Evolutionary conservation across 1,284 basidiomycete genomes (phyloP), one percentile per base, ranked within the genome.

Genomic region (Rhodotorula sp.): DNA sequence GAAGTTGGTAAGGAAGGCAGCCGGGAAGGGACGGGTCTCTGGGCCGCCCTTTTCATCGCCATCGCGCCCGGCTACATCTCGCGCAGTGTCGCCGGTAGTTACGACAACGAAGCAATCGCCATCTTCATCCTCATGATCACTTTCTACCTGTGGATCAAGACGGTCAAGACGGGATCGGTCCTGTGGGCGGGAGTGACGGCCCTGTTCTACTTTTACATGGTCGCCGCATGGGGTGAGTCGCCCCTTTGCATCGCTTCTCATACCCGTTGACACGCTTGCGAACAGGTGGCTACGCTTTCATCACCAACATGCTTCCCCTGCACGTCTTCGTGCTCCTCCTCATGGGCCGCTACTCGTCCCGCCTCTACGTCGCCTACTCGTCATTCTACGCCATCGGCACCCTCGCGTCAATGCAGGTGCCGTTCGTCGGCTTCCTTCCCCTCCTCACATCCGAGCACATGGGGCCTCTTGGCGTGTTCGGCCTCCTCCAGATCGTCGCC

Each of bases 101-200:
- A 99, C 83, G 96, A 99, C 83, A 99, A 99, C 79, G 96, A 99
- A 83, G 96, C 96, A 53, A 99, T 99, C 77, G 96, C 96, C 75
- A 99, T 99, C 81, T 99, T 99, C 85, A 86, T 99, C 72, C 90
- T 99, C 79, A 98, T 99, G 94, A 92, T 93, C 82, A 98, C 94
- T 13, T 99, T 99, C 83, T 99, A 87, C 83, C 86, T 87, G 70
- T 99, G 96, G 96, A 95, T 99, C 81, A 94, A 92, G 79, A 94
- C 96, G 30, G 84, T 98, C 68, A 98, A 98, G 82, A 86, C 87
- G 57, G 96, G 96, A 51, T 94, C 91, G 69, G 93, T 93, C 0
- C 86, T 95, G 71, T 98, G 88, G 78, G 95, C 94, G 50, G 91
- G 91, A 28, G 80, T 90, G 57, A 89, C 94, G 30, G 96, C 94